Conservation (phyloP, 805 yeast species). For the Clavispora santaluciae region DNA sequence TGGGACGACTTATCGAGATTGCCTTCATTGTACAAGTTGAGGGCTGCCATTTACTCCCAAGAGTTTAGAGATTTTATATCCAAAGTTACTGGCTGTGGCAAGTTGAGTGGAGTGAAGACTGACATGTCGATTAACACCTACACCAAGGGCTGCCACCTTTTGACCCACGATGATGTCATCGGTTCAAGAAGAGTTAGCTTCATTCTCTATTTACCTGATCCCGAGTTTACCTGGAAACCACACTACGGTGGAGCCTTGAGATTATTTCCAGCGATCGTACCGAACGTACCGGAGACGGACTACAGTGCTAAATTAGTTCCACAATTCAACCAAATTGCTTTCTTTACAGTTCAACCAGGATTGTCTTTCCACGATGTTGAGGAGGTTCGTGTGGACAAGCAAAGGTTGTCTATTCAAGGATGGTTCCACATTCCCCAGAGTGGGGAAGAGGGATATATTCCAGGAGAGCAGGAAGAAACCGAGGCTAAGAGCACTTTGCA, state of each 20-base stretch:
- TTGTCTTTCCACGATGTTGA: slow-evolving; percentile 96
- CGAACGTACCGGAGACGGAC: slow-evolving; percentile 88
- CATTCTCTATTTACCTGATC: slow-evolving; percentile 89
- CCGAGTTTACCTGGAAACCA: slow-evolving; percentile 82
- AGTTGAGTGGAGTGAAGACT: slow-evolving; percentile 82
- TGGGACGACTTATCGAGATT: slow-evolving; percentile 67
- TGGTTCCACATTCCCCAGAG: slow-evolving; percentile 98
- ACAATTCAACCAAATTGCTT: slow-evolving; percentile 92
- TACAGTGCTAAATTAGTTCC: slow-evolving; percentile 69
- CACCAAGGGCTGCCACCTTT: slow-evolving; percentile 85
- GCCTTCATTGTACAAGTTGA: slow-evolving; percentile 68
- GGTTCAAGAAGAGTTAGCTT: slow-evolving; percentile 92
- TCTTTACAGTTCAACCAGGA: slow-evolving; percentile 95
- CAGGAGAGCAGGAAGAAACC: slow-evolving; percentile 77
- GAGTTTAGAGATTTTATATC: slow-evolving; percentile 77
- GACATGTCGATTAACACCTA: slow-evolving; percentile 92
- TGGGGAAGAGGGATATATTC: slow-evolving; percentile 81
- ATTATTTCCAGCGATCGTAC: slow-evolving; percentile 77
- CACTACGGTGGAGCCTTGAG: slow-evolving; percentile 92
- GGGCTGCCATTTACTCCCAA: slow-evolving; percentile 85
- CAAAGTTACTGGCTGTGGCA: slow-evolving; percentile 79
- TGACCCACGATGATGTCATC: slow-evolving; percentile 96
- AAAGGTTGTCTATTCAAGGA: slow-evolving; percentile 90
- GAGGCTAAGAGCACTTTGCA: slow-evolving; percentile 74
- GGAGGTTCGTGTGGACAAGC: slow-evolving; percentile 88